Conservation (phyloP, 2,329 filamentous ascomycete genomes). For the Leptographium radiaticola region DNA sequence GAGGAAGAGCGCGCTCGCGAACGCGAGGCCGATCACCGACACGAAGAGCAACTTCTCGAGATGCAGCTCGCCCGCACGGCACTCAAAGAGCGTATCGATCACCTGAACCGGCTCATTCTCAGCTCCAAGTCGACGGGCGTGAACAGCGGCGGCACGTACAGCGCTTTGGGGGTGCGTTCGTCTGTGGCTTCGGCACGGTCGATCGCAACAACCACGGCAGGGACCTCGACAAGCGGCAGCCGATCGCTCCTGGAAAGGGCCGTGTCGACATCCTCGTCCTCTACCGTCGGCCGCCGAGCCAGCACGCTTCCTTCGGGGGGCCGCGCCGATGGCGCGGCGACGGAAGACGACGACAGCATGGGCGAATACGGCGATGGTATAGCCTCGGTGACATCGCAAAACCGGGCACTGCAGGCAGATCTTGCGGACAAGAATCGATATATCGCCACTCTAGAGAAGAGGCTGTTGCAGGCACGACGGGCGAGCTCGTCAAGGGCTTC, state of each 20-base stretch:
- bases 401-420: slow-evolving; percentile 86
- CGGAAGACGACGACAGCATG: slow-evolving; percentile 54
- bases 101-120: slow-evolving; percentile 86
- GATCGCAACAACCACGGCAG: slow-evolving; percentile 42
- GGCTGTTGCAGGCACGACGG: slow-evolving; percentile 76
- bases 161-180: slow-evolving; percentile 53
- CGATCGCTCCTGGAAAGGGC: slow-evolving; percentile 46
- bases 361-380: slow-evolving; percentile 80
- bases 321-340: slow-evolving; percentile 22
- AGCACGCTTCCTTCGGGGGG: slow-evolving; percentile 25
- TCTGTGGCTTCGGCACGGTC: slow-evolving; percentile 32
- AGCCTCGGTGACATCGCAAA: slow-evolving; percentile 72
- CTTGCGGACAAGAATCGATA: slow-evolving; percentile 95
- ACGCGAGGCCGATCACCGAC: slow-evolving; percentile 69
- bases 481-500: slow-evolving; percentile 84
- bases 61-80: slow-evolving; percentile 96
- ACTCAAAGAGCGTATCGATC: slow-evolving; percentile 92
- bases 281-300: slow-evolving; percentile 43
- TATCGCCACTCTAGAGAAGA: slow-evolving; percentile 84
- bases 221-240: slow-evolving; percentile 12
- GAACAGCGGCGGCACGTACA: slow-evolving; percentile 63
- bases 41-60: slow-evolving; percentile 95
- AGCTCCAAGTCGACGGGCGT: slow-evolving; percentile 94
- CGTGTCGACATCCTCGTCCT: slow-evolving; percentile 51
- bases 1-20: slow-evolving; percentile 62